Evolutionary conservation across 1,139 yeast genomes (phyloP), one percentile per base, ranked within the genome.

Genomic region (Candida neerlandica): DNA sequence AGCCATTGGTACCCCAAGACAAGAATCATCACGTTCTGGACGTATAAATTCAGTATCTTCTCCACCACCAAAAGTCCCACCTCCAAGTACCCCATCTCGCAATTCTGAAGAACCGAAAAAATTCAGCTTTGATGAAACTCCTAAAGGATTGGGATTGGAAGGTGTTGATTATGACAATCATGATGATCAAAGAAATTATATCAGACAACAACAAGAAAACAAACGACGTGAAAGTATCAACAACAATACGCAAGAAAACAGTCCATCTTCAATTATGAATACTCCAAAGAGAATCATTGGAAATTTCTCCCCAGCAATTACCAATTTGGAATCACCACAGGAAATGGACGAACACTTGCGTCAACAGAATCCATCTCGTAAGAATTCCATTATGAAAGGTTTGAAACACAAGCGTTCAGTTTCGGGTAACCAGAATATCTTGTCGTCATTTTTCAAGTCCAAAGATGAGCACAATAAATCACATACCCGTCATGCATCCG

Each of bases 401-500:
- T 61, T 75, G 49, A 72, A 69, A 48, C 81, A 76, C 56, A 75
- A 75, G 56, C 59, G 80, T 27, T 72, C 79, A 5, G 59, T 63
- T 4, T 73, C 79, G 27, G 76, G 78, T 15, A 52, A 63, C 40
- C 55, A 65, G 21, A 62, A 64, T 38, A 73, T 73, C 52, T 63
- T 75, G 48, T 67, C 44, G 12, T 15, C 64, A 37, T 58, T 75
- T 29, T 74, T 75, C 59, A 70, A 68, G 52, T 51, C 63, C 7
- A 14, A 34, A 42, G 19, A 43, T 19, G n/a, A 62, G 55, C 35
- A 66, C 60, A 15, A 66, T 61, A 15, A 66, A 60, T 18, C 40
- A 44, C 80, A 75, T 55, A 58, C 74, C 1, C 70, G 81, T 35
- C 71, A 72, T 49, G 73, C 66, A 10, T 73, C 78, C 43, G 81